These are phyloP conservation scores for Fusarium sterilihyphosum DNA, from an alignment of 2,329 filamentous ascomycete species.

Conservation along the genomic window DNA sequence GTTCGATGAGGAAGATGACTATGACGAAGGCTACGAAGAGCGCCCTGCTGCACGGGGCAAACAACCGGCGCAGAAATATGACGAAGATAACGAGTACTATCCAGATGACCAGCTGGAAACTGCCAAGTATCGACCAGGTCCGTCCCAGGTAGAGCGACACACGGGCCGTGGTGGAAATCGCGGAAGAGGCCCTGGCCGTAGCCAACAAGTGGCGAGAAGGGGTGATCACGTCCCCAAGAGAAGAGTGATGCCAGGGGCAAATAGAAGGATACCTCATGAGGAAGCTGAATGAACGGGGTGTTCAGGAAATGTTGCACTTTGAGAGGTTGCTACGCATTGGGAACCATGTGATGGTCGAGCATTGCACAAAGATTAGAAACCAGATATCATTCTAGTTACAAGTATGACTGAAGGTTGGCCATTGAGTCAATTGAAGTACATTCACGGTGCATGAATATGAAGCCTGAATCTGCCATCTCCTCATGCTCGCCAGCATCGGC, in stretches of 20 bases:
- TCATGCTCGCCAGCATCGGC: not conserved
- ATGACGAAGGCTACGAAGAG: not conserved
- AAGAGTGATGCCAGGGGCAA: rapidly evolving
- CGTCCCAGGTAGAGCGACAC: rapidly evolving
- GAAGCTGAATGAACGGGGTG: not conserved
- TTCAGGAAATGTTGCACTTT: not conserved
- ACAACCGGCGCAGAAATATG: not conserved
- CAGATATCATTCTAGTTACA: rapidly evolving
- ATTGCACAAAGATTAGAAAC: too few relatives aligned
- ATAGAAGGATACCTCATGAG: not conserved
- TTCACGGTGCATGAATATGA: rapidly evolving
- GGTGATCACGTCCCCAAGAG: rapidly evolving
- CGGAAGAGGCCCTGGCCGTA: rapidly evolving
- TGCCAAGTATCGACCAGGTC: rapidly evolving
- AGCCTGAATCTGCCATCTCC: not conserved
- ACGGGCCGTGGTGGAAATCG: not conserved
- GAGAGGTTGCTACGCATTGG: not conserved
- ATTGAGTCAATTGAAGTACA: rapidly evolving
- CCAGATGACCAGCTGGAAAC: not conserved
- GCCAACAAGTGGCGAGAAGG: rapidly evolving
- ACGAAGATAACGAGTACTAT: not conserved
- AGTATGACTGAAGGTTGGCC: rapidly evolving
- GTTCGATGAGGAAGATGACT: not conserved
- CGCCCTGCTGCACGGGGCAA: not conserved
- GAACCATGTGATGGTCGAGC: not conserved